Evolutionary conservation across 83 land plant genomes (phyloP), one percentile per base, ranked within the genome.

Genomic region (Picea abies): DNA sequence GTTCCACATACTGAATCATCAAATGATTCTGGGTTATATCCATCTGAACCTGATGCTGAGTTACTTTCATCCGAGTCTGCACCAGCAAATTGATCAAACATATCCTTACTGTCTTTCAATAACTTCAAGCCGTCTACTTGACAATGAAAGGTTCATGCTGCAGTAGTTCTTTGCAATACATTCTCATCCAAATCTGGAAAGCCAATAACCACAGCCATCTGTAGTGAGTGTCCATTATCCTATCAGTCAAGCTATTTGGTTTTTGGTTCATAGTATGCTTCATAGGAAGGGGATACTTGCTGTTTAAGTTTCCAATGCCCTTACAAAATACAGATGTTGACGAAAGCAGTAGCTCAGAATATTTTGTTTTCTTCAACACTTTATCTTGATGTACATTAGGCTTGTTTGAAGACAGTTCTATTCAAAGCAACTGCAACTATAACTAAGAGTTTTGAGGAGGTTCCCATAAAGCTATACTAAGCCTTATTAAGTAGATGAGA

Each of bases 31-130:
- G 70, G 26, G 70, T 23, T 23, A 67, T 11, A 23, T 67, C 26
- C 70, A 12, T 67, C 70, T 67, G 70, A 67, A 23, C 70, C 70
- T 67, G 35, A 67, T 67, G 70, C 12, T 6, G 15, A 67, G 70
- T 23, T 23, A 26, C 70, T 11, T 26, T 25, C 35, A 26, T 67
- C 15, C 26, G 35, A 67, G 32, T 12, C 37, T 67, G 70, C 70
- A 67, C 25, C 70, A 67, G 70, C 70, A 67, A 67, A 67, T 67
- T 67, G 70, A 67, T n/a, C 26, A 67, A 26, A 67, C 25, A 12
- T 23, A 23, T 3, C 12, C 66, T 67, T 67, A 67, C 70, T 23
- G 8, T 20, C 66, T 12, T 63, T 63, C 66, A 19, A n/a, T 63
- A 63, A 19, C 66, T 56, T 56, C 58, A 56, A 56, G 58, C 25